A percentile compares a stretch with the other conserved stretches of the same genome.
These are phyloP conservation scores for Nemania serpens DNA, from an alignment of 2,329 filamentous ascomycete species.

Conservation along the genomic window DNA sequence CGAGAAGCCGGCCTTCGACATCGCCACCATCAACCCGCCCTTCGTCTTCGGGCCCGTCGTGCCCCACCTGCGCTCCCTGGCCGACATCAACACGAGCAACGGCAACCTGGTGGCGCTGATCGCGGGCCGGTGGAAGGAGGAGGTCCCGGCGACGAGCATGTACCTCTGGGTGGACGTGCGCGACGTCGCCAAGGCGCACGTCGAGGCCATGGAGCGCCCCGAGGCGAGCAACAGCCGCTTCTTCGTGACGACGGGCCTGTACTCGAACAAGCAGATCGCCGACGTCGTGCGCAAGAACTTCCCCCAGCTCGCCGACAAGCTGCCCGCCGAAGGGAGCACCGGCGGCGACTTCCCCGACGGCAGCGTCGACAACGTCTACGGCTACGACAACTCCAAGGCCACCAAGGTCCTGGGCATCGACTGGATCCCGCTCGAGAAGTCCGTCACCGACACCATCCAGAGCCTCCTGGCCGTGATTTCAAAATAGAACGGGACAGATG, in stretches of 20 bases:
- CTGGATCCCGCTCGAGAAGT: constrained; percentile 66
- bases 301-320: constrained; percentile 52
- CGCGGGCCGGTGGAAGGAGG: constrained; percentile 53
- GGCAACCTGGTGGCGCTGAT: constrained; percentile 56
- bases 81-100: constrained; percentile 59
- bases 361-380: constrained; percentile 48
- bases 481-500: background rate
- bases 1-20: constrained; percentile 52
- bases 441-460: constrained; percentile 65
- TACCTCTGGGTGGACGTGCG: constrained; percentile 61
- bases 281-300: constrained; percentile 52
- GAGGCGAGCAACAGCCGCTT: constrained; percentile 56
- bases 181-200: constrained; percentile 58
- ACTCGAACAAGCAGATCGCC: constrained; percentile 52
- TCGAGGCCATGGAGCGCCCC: constrained; percentile 55
- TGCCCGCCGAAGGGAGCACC: constrained; percentile 51
- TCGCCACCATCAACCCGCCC: constrained; percentile 60
- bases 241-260: constrained; percentile 54
- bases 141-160: constrained; percentile 49
- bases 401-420: constrained; percentile 65
- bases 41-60: constrained; percentile 59
- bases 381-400: constrained; percentile 62
- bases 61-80: constrained; percentile 51
- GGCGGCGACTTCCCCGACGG: constrained; percentile 49
- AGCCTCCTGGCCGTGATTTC: constrained; percentile 58